Base-by-base conservation (phyloP, 768 basidiomycete species). In the Trametes punicea region DNA sequence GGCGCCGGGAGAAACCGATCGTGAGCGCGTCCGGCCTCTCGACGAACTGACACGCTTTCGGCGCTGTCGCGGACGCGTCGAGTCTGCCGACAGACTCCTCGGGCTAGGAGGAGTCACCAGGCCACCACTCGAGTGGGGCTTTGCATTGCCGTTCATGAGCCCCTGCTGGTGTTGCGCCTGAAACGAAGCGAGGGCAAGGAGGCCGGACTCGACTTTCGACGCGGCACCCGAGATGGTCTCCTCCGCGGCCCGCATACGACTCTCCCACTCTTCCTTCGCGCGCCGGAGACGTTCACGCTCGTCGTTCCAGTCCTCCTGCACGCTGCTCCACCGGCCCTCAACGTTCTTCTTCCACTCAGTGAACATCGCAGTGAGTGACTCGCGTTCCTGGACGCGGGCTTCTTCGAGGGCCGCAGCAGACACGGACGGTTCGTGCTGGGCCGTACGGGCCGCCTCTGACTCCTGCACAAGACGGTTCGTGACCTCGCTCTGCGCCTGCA, bases 241-340 rank as follows among this genome's bases (percentile, higher is more conserved):
- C 61, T 86, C 83, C n/a, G 85, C 72, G 8, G 69, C 69, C 11
- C 77, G 74, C 49, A 81, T 73, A 51, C 82, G 78, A 6, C 56
- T 71, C 70, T 95, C 94, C 87, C 89, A 95, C 62, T 94, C 90
- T 38, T 89, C 84, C 45, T 86, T 77, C 11, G 90, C 91, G 18
- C 78, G 74, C 36, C 77, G 75, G 10, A 97, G 76, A 18, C 90
- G 77, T 57, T 87, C 87, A 4, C 93, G 77, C 70, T 97, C 94
- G 33, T 81, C 75, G 2, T 78, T 78, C 93, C 93, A 97, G 52
- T 89, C 88, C 61, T 90, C 86, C 63, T 86, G 82, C 29, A 94
- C 85, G 26, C 70, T 73, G 31, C 74, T 80, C 91, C 91, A 94
- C 46, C 85, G 82, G 8, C 85, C 87, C 63, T 94, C 92, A 21